A percentile compares a stretch with the other conserved stretches of the same genome.
Conservation (phyloP, 2,329 filamentous ascomycete species). For the Simplicillium aogashimaense region DNA sequence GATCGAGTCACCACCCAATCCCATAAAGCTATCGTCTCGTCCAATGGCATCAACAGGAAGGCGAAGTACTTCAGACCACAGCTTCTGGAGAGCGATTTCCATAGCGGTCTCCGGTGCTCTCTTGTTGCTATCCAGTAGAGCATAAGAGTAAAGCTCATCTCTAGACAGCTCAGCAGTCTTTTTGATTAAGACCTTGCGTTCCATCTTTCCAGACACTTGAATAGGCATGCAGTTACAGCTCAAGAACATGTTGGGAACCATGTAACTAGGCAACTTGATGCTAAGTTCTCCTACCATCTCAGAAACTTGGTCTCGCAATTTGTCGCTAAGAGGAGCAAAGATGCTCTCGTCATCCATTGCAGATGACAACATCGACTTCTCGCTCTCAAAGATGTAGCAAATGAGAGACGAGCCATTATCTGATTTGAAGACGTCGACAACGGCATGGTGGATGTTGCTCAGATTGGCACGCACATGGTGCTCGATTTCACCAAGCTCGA, state of each 20-base stretch:
- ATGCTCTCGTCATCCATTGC: too few relatives aligned
- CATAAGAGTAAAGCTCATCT: neutral
- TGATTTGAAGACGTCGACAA: slow-evolving; percentile 1
- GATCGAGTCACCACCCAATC: neutral
- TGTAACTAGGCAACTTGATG: neutral
- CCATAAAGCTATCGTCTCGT: neutral
- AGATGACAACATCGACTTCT: too few relatives aligned
- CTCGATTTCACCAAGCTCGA: slow-evolving; percentile 28
- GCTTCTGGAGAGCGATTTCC: neutral
- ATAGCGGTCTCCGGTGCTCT: neutral
- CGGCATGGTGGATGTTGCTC: neutral
- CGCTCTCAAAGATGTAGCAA: too few relatives aligned
- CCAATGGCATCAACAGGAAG: neutral
- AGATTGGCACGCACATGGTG: slow-evolving; percentile 4
- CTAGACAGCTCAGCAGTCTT: too few relatives aligned
- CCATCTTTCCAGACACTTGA: neutral
- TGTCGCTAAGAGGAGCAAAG: neutral
- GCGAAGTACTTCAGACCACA: neutral
- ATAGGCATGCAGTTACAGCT: slow-evolving; percentile 29
- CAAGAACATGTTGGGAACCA: slow-evolving; percentile 32
- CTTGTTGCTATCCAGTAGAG: neutral
- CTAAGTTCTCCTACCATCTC: neutral
- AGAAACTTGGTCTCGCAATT: neutral
- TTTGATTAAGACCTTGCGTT: neutral
- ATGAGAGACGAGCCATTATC: too few relatives aligned